These are phyloP conservation scores for Talaromyces wortmannii DNA, from an alignment of 495 filamentous ascomycete species.

Conservation along the genomic window DNA sequence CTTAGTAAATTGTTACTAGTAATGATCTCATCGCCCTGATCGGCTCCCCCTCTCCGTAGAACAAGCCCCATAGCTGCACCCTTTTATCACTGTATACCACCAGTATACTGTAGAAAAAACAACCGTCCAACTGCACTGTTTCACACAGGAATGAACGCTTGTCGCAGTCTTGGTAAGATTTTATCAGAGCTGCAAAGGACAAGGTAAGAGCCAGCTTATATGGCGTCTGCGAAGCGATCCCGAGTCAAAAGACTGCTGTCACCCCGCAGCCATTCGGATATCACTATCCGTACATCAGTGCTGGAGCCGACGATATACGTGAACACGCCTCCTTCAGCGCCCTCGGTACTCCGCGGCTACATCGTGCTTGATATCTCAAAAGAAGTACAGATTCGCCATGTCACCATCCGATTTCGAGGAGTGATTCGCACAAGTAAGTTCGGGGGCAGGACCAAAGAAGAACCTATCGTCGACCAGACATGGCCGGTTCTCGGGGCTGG, in stretches of 20 bases:
- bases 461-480: not conserved
- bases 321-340: not conserved
- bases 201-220: not conserved
- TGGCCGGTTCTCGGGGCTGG: not conserved
- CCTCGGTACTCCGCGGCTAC: conserved; percentile 1
- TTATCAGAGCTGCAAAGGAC: not conserved
- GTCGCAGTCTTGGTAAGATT: not conserved
- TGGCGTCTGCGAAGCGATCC: not conserved
- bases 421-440: not conserved
- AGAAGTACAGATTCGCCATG: not conserved
- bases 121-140: not conserved
- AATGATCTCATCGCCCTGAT: too few species aligned
- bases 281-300: not conserved
- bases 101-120: too few species aligned
- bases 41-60: too few species aligned
- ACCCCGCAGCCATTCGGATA: not conserved
- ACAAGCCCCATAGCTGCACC: too few species aligned
- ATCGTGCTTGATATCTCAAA: not conserved
- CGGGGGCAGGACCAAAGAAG: not conserved
- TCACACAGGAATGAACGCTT: not conserved
- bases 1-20: too few species aligned
- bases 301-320: conserved; percentile 3
- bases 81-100: too few species aligned
- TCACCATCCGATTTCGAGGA: not conserved
- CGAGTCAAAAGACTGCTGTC: not conserved